Evolutionary conservation across 1,284 basidiomycete genomes (phyloP).

Genomic region (Microbotryum intermedium): DNA sequence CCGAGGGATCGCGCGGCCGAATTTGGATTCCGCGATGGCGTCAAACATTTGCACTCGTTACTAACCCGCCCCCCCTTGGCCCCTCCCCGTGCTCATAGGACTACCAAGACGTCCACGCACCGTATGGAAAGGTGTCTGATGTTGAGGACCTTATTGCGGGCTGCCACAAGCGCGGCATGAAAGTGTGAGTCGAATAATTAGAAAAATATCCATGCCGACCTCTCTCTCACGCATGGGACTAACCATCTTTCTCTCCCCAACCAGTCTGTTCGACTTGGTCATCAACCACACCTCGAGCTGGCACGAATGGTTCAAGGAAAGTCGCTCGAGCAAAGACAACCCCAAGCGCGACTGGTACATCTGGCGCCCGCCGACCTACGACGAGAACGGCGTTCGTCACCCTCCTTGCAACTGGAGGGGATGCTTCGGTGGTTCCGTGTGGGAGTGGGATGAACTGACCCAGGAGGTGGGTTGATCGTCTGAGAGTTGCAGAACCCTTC

Average conservation of each 20-base stretch:
- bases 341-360: constrained; percentile 55
- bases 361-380: not conserved
- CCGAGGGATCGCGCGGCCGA: no score
- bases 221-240: not conserved
- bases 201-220: no score
- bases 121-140: constrained; percentile 62
- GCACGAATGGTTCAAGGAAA: constrained; percentile 66
- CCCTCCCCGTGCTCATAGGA: constrained; percentile 41
- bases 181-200: constrained; percentile 33
- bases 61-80: no score
- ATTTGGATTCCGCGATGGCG: no score
- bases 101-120: constrained; percentile 61
- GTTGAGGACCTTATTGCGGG: constrained; percentile 57
- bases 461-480: constrained; percentile 42
- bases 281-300: constrained; percentile 69
- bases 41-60: no score
- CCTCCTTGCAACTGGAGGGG: constrained; percentile 68
- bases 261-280: constrained; percentile 60
- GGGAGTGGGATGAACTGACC: constrained; percentile 61
- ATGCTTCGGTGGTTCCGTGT: constrained; percentile 61
- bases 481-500: no score
- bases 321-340: constrained; percentile 51
- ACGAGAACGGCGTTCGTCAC: constrained; percentile 44
- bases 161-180: constrained; percentile 58
- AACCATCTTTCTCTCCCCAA: not conserved